Conservation (phyloP, 106 monocot genomes). For the Dactylorhiza incarnata region DNA sequence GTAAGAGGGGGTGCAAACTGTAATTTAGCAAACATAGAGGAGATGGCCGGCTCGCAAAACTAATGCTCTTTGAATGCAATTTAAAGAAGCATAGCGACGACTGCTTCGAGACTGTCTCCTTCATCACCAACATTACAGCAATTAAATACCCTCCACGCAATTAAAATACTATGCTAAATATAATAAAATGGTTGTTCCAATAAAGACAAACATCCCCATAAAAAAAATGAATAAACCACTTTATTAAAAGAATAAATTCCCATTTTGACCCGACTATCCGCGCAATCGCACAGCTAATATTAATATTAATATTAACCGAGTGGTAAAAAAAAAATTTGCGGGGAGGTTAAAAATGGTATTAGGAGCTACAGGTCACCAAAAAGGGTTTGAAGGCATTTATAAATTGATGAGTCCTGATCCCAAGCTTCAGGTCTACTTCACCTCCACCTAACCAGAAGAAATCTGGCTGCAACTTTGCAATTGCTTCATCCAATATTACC, state of each 20-base stretch:
- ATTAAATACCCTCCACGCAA: no score
- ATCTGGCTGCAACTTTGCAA: constrained; percentile 63
- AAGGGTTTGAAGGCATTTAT: constrained; percentile 67
- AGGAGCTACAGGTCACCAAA: constrained; percentile 67
- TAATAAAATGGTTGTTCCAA: background rate
- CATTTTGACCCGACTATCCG: background rate
- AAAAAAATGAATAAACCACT: background rate
- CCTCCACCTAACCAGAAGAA: constrained; percentile 99
- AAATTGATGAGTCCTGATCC: constrained; percentile 71
- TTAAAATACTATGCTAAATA: no score
- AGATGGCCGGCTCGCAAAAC: no score
- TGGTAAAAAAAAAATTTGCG: no score
- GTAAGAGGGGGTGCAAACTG: no score
- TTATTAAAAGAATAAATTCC: background rate
- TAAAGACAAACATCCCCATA: background rate
- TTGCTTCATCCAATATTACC: constrained; percentile 96
- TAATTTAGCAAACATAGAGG: no score
- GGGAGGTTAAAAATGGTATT: constrained; percentile 15
- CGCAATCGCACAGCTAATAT: constrained; percentile 6
- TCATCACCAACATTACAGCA: no score
- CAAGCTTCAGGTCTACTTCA: constrained; percentile 87
- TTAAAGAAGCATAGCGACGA: no score
- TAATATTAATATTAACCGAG: background rate
- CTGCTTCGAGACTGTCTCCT: no score
- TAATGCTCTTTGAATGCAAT: no score